Evolutionary conservation across 1,139 yeast species (phyloP), one percentile per base, ranked within the genome.

Genomic region (Hyphopichia khmerensis): DNA sequence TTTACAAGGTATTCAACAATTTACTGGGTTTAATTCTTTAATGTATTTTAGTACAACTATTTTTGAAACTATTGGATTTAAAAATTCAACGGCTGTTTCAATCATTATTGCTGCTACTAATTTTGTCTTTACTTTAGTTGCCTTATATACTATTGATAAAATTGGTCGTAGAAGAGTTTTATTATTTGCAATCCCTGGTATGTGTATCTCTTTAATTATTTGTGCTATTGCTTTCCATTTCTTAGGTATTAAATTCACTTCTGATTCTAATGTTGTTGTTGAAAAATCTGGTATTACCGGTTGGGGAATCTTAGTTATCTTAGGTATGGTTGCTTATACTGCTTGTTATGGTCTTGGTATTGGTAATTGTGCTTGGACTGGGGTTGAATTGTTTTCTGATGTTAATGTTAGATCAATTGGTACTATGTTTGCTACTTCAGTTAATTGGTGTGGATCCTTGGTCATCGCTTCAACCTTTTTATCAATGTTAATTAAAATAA

Each of bases 281-380:
- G 52, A 59, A 11, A 49, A 69, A 33, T 60, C 69, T 14, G 81
- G 84, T 5, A 79, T 85, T 36, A 69, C 82, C 32, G 83, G 88
- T 2, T 90, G 97, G 96, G 96, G 96, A 13, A 79, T 87, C 48
- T 82, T 89, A 11, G 82, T 91, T 44, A 84, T 93, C 48, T 74
- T 90, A 29, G 84, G 89, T 48, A 89, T 90, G 89, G 88, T 91
- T 53, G 63, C 81, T 42, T 93, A 78, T 58, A 96, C 90, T 40
- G 96, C 96, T 5, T 82, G 86, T 47, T 91, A 90, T 61, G 96
- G 97, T 35, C 72, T 88, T 51, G 98, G 98, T 53, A 87, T 90
- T 52, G 99, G 99, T 65, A 89, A 91, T 60, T 91, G 89, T 46
- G 98, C 99, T 40, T 91, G 99, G 99, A 96, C 93, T 57, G 98